A percentile compares a stretch with the other conserved stretches of the same genome.
Conservation (phyloP, 805 yeast genomes). For the Isabelozyma pseudorhagii region DNA sequence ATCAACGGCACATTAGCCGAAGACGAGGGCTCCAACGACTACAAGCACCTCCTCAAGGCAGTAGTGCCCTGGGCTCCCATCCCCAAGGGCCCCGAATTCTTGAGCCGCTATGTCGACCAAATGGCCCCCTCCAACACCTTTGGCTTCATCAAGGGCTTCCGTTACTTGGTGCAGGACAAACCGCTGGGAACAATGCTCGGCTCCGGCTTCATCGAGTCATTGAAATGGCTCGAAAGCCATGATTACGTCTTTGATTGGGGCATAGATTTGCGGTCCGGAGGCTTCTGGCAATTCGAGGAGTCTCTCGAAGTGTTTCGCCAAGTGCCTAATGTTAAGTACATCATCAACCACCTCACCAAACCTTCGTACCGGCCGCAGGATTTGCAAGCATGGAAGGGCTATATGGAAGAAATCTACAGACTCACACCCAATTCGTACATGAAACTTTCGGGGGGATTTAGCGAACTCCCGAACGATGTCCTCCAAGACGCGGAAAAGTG, state of each 20-base stretch:
- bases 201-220: constrained; percentile 21
- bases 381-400: constrained; percentile 13
- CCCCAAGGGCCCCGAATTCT: constrained; percentile 21
- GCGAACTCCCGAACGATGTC: constrained; percentile 27
- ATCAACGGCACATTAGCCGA: constrained; percentile 4
- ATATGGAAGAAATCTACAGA: constrained; percentile 15
- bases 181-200: constrained; percentile 31
- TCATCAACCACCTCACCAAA: constrained; percentile 43
- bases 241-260: constrained; percentile 41
- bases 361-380: constrained; percentile 24
- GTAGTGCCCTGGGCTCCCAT: constrained; percentile 48
- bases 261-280: constrained; percentile 34
- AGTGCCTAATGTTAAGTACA: constrained; percentile 24
- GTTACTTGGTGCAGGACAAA: constrained; percentile 43
- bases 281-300: constrained; percentile 40
- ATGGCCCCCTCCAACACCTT: constrained; percentile 8
- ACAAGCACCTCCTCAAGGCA: constrained; percentile 15
- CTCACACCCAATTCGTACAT: constrained; percentile 21
- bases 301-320: constrained; percentile 20
- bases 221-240: constrained; percentile 29
- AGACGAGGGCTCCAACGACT: constrained; percentile 8
- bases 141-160: constrained; percentile 32
- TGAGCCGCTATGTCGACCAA: constrained; percentile 12
- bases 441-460: constrained; percentile 41
- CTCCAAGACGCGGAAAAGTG: constrained; percentile 9